Evolutionary conservation across 1,284 basidiomycete species (phyloP), one percentile per base, ranked within the genome.

Genomic region (Peniophora sp.): DNA sequence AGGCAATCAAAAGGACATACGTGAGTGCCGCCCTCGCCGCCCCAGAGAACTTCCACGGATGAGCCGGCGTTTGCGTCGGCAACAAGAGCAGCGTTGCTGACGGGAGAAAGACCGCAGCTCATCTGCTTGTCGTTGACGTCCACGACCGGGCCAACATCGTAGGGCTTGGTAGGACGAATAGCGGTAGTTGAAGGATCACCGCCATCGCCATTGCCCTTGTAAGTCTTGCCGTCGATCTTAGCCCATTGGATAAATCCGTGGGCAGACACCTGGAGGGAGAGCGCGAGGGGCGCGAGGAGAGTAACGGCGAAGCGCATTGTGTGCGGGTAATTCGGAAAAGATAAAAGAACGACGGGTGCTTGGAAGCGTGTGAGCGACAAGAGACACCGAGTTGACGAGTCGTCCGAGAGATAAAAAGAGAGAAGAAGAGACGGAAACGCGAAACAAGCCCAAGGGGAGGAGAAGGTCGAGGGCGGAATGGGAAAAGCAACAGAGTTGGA

Each of bases 51-150:
- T 2, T 69, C 65, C 17, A 89, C 50, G 0, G 59, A 61, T 61
- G 79, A 81, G 9, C 87, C 86, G 1, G 88, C 80, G 49, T 79
- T 83, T 11, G 79, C 85, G 47, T 73, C 59, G 1, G 74, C 82
- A 41, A 81, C 71, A 45, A 78, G 63, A 3, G 71, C 56, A 1
- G 81, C 85, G 1, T 70, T 64, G 51, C 72, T 64, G 38, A 41
- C 38, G 2, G 83, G 77, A 23, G 69, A 65, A n/a, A 71, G 65
- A 2, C 88, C 87, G 59, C 88, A 90, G 61, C 77, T 83, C 11
- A 89, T 44, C 53, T 71, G 70, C 1, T 72, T 58, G 60, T 86
- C 86, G 43, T 52, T 65, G 14, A 83, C 71, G 48, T 81, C 81
- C 63, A 85, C 83, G 57, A 86, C 78, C 0, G 87, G 87, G 17